phyloP scores from a whole-genome alignment of 441 rosid species.

The Corymbia calophylla region DNA sequence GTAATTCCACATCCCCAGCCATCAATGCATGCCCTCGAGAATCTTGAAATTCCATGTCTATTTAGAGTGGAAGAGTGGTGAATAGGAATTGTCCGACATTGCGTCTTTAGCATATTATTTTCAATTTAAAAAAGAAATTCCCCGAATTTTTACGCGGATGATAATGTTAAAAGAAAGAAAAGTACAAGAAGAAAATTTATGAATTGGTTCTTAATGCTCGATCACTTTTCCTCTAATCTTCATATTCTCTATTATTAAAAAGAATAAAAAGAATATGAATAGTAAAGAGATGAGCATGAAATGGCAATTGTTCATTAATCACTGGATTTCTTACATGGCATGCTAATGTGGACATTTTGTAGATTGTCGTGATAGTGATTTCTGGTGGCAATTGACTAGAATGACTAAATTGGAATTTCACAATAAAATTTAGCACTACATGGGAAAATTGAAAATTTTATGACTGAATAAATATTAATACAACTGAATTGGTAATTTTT shows the following conservation, averaged over 20 bases:
- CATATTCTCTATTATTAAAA: background rate
- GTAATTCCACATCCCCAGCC: background rate
- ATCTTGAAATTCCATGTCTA: background rate
- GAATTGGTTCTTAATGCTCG: background rate
- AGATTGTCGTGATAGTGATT: background rate
- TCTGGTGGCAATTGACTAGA: accelerated
- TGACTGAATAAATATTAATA: background rate
- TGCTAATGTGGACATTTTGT: background rate
- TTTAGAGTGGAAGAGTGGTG: background rate
- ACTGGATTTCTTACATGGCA: background rate
- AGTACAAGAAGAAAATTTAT: background rate
- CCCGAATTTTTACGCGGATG: background rate
- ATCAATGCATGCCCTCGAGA: background rate
- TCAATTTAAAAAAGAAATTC: background rate
- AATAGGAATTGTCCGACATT: background rate
- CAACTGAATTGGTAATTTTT: background rate
- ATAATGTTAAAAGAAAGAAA: background rate
- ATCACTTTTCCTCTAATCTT: no score
- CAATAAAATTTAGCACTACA: accelerated
- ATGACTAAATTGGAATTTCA: background rate
- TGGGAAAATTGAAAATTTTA: background rate
- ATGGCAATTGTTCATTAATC: background rate
- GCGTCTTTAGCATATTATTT: background rate
- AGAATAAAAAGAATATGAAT: background rate
- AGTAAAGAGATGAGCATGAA: background rate